phyloP scores from a whole-genome alignment of 441 rosid genomes.

The Gossypium armourianum region DNA sequence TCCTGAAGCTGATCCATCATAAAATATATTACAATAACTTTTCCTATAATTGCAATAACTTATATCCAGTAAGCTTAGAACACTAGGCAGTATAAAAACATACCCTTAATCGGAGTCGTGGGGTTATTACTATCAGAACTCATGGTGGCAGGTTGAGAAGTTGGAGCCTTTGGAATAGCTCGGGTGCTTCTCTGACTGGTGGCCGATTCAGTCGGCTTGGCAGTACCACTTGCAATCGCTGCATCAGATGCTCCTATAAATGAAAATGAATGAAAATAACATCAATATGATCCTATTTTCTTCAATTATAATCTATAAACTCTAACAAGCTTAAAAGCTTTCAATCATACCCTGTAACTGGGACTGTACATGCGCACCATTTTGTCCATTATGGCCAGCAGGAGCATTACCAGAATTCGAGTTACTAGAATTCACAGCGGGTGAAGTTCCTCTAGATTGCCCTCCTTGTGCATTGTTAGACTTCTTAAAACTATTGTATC shows the following conservation, averaged over 20 bases:
- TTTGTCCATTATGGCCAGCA: constrained; percentile 36
- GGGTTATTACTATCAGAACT: constrained; percentile 34
- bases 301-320: not conserved
- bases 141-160: constrained; percentile 59
- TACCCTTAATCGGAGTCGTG: constrained; percentile 47
- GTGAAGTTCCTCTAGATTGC: constrained; percentile 34
- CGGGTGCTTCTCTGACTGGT: constrained; percentile 34
- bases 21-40: not conserved
- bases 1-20: constrained; percentile 30
- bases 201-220: constrained; percentile 37
- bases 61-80: not conserved
- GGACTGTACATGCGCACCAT: constrained; percentile 47
- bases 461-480: constrained; percentile 1
- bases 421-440: constrained; percentile 29
- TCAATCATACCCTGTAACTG: constrained; percentile 48
- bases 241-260: constrained; percentile 46
- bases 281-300: not conserved
- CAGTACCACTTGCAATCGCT: constrained; percentile 25
- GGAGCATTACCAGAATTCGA: constrained; percentile 30
- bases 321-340: not conserved
- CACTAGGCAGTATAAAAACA: constrained; percentile 5
- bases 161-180: constrained; percentile 68
- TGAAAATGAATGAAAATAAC: constrained; percentile 7
- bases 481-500: constrained; percentile 39
- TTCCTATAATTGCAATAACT: not conserved